Evolutionary conservation across 192 early-diverging fungal genomes (phyloP).

Genomic region (Podila verticillata): DNA sequence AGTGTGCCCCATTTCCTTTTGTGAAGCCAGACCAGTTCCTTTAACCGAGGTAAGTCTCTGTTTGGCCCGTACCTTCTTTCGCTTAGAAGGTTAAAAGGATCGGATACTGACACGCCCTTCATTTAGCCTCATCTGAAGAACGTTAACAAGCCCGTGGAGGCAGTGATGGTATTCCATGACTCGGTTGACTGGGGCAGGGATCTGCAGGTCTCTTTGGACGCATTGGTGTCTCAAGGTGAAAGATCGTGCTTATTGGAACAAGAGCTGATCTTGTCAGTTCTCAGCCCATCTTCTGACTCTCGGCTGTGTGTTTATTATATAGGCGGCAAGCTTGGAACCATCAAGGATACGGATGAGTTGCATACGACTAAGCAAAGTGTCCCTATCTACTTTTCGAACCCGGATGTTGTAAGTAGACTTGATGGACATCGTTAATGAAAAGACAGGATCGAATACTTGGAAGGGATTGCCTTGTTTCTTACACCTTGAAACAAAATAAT

Average conservation of each 20-base stretch:
- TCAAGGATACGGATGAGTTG: slow-evolving; percentile 28
- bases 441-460: too few relatives aligned
- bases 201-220: slow-evolving; percentile 81
- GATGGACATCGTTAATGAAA: neutral
- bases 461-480: too few relatives aligned
- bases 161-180: slow-evolving; percentile 89
- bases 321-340: slow-evolving; percentile 67
- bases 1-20: slow-evolving; percentile 28
- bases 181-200: slow-evolving; percentile 89
- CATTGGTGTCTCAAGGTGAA: slow-evolving; percentile 52
- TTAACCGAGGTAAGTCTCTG: slow-evolving; percentile 32
- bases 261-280: too few relatives aligned
- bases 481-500: slow-evolving; percentile 32
- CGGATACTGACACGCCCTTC: too few relatives aligned
- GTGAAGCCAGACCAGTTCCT: slow-evolving; percentile 14
- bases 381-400: slow-evolving; percentile 85
- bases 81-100: neutral
- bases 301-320: slow-evolving; percentile 30
- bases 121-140: slow-evolving; percentile 47
- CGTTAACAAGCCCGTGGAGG: slow-evolving; percentile 65
- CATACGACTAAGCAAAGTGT: slow-evolving; percentile 57
- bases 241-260: too few relatives aligned
- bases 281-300: neutral
- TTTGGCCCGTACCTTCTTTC: slow-evolving; percentile 74
- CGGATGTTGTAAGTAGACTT: slow-evolving; percentile 56